Base-by-base conservation (phyloP, 2,329 filamentous ascomycete species). In the Monilinia laxa region DNA sequence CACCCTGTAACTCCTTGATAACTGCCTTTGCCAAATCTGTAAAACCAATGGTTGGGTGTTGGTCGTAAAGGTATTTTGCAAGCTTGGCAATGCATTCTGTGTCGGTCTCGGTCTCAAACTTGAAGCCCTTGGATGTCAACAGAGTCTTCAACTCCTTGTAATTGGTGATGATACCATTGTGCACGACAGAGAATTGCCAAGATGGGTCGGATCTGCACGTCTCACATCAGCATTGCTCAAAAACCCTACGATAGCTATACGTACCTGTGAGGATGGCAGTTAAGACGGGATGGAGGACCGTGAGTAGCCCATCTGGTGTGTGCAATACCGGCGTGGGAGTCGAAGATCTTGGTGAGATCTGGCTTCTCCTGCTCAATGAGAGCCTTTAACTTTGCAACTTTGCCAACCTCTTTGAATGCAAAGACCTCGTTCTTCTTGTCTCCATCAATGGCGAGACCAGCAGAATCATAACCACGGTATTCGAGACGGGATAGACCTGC, bases 131-230 rank as follows among this genome's bases (percentile, higher is more conserved):
- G 84, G 85, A 86, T 82, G 90, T 87, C 74, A 99, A 86, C 71
- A 99, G 88, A 70, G 90, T 92, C 88, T 94, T 97, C 76, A 99
- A 84, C 83, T 99, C 95, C 86, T 99, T 99, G 88, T 99, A 99
- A 87, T 99, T 99, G 84, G 95, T 99, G 82, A 99, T 99, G 85
- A 99, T 99, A 78, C 95, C 95, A 82, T 99, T 99, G 90, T 99
- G 95, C 69, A 98, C 95, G 75, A 99, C 89, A 72, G 92, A 86
- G 80, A 99, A 99, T 82, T 99, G 91, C 93, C 94, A 99, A 76
- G 83, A 91, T 75, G 90, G 87, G 80, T 99, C 95, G 72, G 94
- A 98, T 81, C 93, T 96, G 72, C 23, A 68, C 64, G 42, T 58
- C 20, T 49, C 18, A 38, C 28, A 69, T 71, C 42, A 76, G 74